Percentiles rank a stretch among this genome's conserved stretches.
phyloP scores from a whole-genome alignment of 257 asterid species.

The Jacaranda copaia region DNA sequence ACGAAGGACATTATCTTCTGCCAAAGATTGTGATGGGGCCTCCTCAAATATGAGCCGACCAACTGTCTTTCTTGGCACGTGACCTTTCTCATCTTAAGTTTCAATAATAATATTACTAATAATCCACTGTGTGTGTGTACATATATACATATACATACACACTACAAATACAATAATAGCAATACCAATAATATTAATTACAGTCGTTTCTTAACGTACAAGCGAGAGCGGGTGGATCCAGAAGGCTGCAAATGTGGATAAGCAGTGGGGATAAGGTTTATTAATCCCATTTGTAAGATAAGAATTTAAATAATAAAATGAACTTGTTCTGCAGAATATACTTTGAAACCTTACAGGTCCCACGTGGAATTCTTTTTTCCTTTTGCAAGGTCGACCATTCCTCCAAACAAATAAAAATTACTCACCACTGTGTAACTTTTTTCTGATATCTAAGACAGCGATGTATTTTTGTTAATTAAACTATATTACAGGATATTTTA shows the following conservation, averaged over 20 bases:
- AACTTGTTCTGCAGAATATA: constrained; percentile 21
- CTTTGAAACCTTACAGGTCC: constrained; percentile 24
- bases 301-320: neutral
- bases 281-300: neutral
- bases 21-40: constrained; percentile 12
- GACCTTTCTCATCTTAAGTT: neutral
- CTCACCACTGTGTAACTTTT: too few relatives aligned
- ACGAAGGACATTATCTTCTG: too few relatives aligned
- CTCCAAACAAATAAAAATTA: too few relatives aligned
- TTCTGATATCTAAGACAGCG: too few relatives aligned
- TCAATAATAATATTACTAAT: neutral
- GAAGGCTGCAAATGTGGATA: constrained; percentile 9
- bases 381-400: too few relatives aligned
- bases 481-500: too few relatives aligned
- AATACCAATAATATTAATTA: too few relatives aligned
- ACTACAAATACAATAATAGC: neutral
- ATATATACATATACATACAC: too few relatives aligned
- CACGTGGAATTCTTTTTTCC: constrained; percentile 11
- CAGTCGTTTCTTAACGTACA: too few relatives aligned
- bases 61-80: constrained; percentile 26
- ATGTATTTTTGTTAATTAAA: too few relatives aligned
- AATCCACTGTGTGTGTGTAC: too few relatives aligned
- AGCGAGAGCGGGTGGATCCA: neutral
- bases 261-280: constrained; percentile 32
- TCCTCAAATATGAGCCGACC: constrained; percentile 21